A percentile compares a stretch with the other conserved stretches of the same genome.
phyloP scores from a whole-genome alignment of 2,329 filamentous ascomycete species.

The Fusarium sp. region DNA sequence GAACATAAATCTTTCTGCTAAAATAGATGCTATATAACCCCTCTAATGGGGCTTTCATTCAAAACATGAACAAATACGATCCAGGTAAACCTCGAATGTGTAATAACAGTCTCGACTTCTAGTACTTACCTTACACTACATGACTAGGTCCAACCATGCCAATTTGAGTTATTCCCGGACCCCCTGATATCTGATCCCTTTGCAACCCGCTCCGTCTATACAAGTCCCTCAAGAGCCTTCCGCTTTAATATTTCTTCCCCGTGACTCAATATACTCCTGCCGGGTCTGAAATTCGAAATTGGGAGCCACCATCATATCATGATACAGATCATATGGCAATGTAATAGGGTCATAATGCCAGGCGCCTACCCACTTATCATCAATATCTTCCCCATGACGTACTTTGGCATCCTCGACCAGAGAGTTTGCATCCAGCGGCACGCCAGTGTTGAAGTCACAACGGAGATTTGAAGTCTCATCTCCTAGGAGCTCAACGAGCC shows the following conservation, averaged over 20 bases:
- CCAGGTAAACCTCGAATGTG: too few species aligned
- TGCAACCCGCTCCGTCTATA: neutral
- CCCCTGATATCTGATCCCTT: neutral
- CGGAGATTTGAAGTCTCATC: neutral
- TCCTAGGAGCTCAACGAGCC: accelerated
- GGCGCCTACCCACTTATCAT: accelerated
- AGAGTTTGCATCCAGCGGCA: neutral
- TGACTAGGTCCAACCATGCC: neutral
- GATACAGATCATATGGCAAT: neutral
- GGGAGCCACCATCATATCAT: accelerated
- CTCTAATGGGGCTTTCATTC: too few species aligned
- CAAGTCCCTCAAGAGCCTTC: accelerated
- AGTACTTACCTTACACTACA: too few species aligned
- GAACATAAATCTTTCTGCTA: too few species aligned
- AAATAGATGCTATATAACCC: too few species aligned
- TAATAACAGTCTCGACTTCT: too few species aligned
- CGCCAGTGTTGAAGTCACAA: neutral
- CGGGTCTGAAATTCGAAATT: neutral
- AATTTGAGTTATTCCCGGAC: neutral
- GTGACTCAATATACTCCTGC: neutral
- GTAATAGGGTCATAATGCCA: accelerated
- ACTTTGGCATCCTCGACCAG: neutral
- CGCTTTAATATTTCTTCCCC: accelerated
- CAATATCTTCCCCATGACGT: accelerated
- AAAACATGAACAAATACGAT: too few species aligned